Percentiles rank a stretch among this genome's conserved stretches.
phyloP scores from a whole-genome alignment of 176 grass and related monocot species.

The Chloris gayana region DNA sequence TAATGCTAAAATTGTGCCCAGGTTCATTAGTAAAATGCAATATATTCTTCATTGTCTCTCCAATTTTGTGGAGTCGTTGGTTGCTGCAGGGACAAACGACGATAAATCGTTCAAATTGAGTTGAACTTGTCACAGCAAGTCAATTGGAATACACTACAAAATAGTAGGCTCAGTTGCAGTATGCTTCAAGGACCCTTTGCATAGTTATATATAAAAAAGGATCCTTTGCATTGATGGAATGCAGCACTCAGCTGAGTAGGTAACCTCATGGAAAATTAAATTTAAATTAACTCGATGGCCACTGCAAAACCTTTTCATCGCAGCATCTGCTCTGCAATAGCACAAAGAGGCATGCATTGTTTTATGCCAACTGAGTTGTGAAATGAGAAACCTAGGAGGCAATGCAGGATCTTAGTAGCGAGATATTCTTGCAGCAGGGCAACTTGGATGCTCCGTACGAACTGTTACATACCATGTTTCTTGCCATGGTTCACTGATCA shows the following conservation, averaged over 20 bases:
- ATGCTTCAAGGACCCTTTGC: no score
- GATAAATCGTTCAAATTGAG: no score
- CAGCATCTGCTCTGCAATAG: background rate
- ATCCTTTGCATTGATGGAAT: no score
- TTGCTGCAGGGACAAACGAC: background rate
- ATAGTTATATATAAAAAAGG: no score
- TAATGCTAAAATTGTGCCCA: background rate
- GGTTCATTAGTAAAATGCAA: background rate
- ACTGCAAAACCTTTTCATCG: background rate
- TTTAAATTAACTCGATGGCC: background rate
- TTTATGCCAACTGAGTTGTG: background rate
- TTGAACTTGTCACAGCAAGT: background rate
- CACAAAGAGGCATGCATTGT: background rate
- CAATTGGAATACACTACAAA: background rate
- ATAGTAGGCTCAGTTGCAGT: background rate
- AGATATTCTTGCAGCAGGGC: conserved; percentile 14
- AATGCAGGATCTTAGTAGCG: background rate
- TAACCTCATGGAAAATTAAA: background rate
- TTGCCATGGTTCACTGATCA: background rate
- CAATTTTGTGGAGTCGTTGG: background rate
- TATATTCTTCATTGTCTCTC: background rate
- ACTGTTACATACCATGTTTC: background rate
- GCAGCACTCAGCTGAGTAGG: background rate
- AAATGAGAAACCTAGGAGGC: conserved; percentile 15
- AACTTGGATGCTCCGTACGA: conserved; percentile 12